Base-by-base conservation (phyloP, 345 rosid species). In the Leavenworthia alabamica region DNA sequence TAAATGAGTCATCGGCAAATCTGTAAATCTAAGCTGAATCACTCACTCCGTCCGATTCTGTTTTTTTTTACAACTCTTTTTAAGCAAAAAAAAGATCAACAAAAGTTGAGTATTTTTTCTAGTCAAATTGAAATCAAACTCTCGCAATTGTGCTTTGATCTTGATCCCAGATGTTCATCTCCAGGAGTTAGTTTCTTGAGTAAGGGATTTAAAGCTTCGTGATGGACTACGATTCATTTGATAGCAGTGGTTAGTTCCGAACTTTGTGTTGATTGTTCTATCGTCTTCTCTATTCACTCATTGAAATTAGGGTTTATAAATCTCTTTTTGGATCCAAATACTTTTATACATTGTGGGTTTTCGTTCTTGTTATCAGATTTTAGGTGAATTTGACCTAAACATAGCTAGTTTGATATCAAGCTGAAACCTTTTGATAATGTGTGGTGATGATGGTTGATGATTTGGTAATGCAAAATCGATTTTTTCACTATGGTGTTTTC, bases 191-290 rank as follows among this genome's bases (percentile, higher is more conserved):
- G 8, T 53, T 36, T 8, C 12, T 9, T 16, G 19, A 10, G 6
- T 11, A 12, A 12, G 13, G 6, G 42, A 15, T 26, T 26, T 22
- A 16, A 41, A 70, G 51, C 52, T 55, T 37, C 71, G 78, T 76
- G 48, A 86, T 86, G 90, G 86, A 86, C 56, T 83, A 76, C 82
- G 84, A 83, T 51, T 73, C 94, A 6, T 82, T 64, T 39, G 94
- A 83, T 67, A 86, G 88, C 80, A 86, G 90, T 56, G 90, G 94
- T 83, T 48, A 79, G 90, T 83, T 75, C 58, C 57, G 26, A 35
- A 46, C 8, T 37, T 37, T 42, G 17, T 43, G 13, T 57, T 8
- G 16, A 36, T 57, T 55, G 5, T 19, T 36, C 17, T 73, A 19
- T 47, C 49, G 6, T 33, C 45, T 33, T 56, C 44, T 37, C 17